Base-by-base conservation (phyloP, 2,329 filamentous ascomycete species). In the Hypoxylon sp. region DNA sequence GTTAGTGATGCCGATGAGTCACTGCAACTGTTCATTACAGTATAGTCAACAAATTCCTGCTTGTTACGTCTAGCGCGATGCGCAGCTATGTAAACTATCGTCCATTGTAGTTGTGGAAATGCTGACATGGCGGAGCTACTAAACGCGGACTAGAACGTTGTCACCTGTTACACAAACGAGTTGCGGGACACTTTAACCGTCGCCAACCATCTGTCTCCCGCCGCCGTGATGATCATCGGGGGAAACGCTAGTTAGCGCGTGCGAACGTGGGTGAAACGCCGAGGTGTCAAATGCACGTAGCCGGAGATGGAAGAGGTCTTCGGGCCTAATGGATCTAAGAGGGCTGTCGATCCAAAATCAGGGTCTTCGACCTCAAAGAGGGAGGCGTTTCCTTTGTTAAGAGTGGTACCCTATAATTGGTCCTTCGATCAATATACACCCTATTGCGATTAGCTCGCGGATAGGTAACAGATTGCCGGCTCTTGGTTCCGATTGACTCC, bases 241-340 rank as follows among this genome's bases (percentile, higher is more conserved):
- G 58, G 37, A 60, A 60, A 68, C 30, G 31, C 35, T 61, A 44
- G 40, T 46, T 58, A 58, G 57, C 40, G 51, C 51, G 46, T 48
- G 56, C 11, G 46, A 17, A 22, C 22, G 55, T 66, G 63, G 56
- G 53, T 53, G 46, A 30, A 44, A 53, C 57, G 59, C 69, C 66
- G 69, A 71, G 57, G 64, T 69, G 53, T 62, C 57, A 60, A 48
- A 66, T 69, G 63, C 61, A 66, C 5, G 66, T 69, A 66, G 57
- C 69, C 63, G 57, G 60, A 66, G 63, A 69, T 50, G 66, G 66
- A 68, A 69, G 49, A 54, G 37, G 30, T 37, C 54, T 31, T 63
- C 49, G 60, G 46, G 46, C 17, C 35, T 17, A 33, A 51, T 65
- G 65, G 61, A 68, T 61, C 57, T 63, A 33, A 56, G 25, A 40